Percentiles rank a stretch among this genome's conserved stretches.
phyloP scores from a whole-genome alignment of 768 basidiomycete genomes.

The Tricholomella constricta region DNA sequence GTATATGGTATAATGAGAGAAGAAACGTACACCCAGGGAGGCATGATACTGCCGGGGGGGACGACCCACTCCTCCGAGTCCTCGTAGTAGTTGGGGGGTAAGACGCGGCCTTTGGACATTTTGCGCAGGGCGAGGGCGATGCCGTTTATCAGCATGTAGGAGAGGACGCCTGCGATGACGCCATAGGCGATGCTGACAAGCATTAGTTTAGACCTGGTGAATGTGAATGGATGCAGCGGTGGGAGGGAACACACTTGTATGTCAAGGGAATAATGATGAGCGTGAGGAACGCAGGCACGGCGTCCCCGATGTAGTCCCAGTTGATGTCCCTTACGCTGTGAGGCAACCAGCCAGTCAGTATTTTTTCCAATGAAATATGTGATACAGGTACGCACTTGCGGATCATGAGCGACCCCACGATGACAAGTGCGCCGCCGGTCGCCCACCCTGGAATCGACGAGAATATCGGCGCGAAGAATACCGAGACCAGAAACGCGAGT shows the following conservation, averaged over 20 bases:
- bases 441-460: constrained; percentile 88
- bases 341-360: constrained; percentile 1
- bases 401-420: constrained; percentile 90
- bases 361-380: not conserved
- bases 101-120: constrained; percentile 55
- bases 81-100: constrained; percentile 67
- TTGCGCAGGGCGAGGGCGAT: constrained; percentile 60
- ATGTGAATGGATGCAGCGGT: not conserved
- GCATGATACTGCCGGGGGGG: constrained; percentile 70
- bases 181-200: constrained; percentile 78
- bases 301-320: constrained; percentile 86
- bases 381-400: constrained; percentile 57
- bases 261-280: constrained; percentile 78
- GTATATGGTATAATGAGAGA: too few relatives aligned
- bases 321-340: constrained; percentile 78
- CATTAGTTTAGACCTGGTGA: constrained; percentile 3
- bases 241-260: constrained; percentile 57
- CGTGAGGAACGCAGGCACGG: constrained; percentile 85
- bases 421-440: constrained; percentile 81
- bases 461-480: constrained; percentile 90
- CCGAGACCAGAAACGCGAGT: constrained; percentile 75
- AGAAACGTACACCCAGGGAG: constrained; percentile 62
- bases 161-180: constrained; percentile 76
- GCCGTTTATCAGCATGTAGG: constrained; percentile 75
- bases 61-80: constrained; percentile 68